phyloP scores from a whole-genome alignment of 257 asterid genomes.

The Osmanthus fragrans region DNA sequence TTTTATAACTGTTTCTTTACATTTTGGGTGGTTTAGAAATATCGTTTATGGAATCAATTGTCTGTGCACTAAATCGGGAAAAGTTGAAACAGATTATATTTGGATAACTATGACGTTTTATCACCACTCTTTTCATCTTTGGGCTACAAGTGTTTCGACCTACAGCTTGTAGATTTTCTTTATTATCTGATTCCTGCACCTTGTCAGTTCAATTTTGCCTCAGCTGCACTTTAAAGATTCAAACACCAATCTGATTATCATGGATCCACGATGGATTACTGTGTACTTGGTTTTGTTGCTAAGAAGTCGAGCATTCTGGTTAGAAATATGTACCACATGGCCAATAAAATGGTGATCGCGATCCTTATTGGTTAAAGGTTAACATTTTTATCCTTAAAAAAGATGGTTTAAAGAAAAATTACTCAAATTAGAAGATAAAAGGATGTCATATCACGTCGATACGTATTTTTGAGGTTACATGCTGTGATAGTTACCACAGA shows the following conservation, averaged over 20 bases:
- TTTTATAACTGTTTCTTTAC: not conserved
- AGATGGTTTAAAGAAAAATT: not conserved
- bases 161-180: slow-evolving; percentile 11
- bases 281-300: not conserved
- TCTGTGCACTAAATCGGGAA: not conserved
- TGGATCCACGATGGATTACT: not conserved
- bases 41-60: not conserved
- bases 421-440: not conserved
- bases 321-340: not conserved
- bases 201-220: not conserved
- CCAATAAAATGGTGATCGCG: not conserved
- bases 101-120: not conserved
- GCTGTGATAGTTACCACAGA: not conserved
- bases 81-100: not conserved
- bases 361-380: not conserved
- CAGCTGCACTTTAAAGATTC: not conserved
- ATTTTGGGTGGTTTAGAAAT: not conserved
- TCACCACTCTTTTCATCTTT: not conserved
- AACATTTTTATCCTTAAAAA: not conserved
- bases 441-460: not conserved
- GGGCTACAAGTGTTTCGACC: slow-evolving; percentile 12
- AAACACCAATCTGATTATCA: not conserved
- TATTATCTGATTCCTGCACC: not conserved
- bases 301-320: not conserved
- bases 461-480: not conserved